Conservation (phyloP, 805 yeast genomes). For the Myxozyma geophila region DNA sequence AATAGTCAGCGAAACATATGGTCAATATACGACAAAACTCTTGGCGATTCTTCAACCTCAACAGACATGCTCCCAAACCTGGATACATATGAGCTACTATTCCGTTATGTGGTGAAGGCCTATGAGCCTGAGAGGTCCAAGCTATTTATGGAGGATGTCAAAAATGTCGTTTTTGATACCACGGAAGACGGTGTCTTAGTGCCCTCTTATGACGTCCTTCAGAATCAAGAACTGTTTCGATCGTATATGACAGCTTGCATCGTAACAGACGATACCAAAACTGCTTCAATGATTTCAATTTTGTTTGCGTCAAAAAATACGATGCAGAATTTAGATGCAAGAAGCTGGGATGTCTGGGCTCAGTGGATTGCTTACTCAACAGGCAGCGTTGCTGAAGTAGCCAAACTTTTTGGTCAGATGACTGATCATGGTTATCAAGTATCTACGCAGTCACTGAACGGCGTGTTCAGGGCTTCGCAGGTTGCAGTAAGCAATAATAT, state of each 20-base stretch:
- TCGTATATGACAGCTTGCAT: constrained; percentile 33
- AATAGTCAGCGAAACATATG: constrained; percentile 23
- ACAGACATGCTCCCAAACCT: constrained; percentile 17
- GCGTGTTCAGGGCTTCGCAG: constrained; percentile 29
- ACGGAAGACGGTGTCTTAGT: neutral
- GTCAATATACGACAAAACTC: constrained; percentile 15
- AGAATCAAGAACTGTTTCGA: constrained; percentile 24
- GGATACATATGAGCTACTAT: constrained; percentile 34
- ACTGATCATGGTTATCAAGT: constrained; percentile 33
- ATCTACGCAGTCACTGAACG: constrained; percentile 36
- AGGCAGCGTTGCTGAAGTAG: constrained; percentile 26
- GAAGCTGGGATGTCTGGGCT: constrained; percentile 46
- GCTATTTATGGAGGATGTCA: constrained; percentile 19
- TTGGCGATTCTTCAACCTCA: neutral
- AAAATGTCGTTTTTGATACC: constrained; percentile 17
- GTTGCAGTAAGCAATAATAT: constrained; percentile 5
- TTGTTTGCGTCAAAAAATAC: constrained; percentile 9
- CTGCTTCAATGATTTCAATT: constrained; percentile 8
- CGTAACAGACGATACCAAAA: constrained; percentile 5
- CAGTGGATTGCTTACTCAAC: constrained; percentile 45
- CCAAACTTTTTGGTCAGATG: constrained; percentile 33
- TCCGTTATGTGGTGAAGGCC: constrained; percentile 29
- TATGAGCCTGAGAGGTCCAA: constrained; percentile 18
- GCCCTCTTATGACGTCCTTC: constrained; percentile 23
- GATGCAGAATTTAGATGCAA: constrained; percentile 38